A percentile compares a stretch with the other conserved stretches of the same genome.
Evolutionary conservation across 495 filamentous ascomycete species (phyloP).

Genomic region (Penicillium flavigenum): DNA sequence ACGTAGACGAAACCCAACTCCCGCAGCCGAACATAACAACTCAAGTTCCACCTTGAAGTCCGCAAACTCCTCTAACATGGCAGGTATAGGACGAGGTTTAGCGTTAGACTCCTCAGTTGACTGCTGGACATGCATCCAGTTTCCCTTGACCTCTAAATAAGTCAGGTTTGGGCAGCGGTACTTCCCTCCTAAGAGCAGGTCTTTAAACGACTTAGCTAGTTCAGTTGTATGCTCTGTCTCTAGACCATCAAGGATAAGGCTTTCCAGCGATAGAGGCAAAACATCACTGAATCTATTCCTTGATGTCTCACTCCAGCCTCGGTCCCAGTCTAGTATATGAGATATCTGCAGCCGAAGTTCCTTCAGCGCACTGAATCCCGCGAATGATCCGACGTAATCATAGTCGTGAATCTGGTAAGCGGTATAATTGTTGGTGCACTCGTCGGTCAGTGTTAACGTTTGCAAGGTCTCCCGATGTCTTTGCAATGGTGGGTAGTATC

Average conservation of each 20-base stretch:
- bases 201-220: not conserved
- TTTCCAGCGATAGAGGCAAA: not conserved
- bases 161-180: conserved; percentile 1
- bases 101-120: not conserved
- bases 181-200: not conserved
- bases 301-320: not conserved
- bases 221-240: not conserved
- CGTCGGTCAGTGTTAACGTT: conserved; percentile 4
- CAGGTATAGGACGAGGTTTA: not conserved
- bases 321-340: not conserved
- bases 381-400: not conserved
- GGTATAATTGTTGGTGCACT: not conserved
- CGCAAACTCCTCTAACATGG: not conserved
- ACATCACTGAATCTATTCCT: not conserved
- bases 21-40: not conserved
- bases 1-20: not conserved
- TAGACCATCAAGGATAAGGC: not conserved
- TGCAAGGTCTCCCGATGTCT: conserved; percentile 2
- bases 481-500: not conserved
- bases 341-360: not conserved
- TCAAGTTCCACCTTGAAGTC: not conserved
- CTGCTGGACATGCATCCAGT: conserved; percentile 3
- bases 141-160: conserved; percentile 2
- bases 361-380: not conserved
- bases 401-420: not conserved